Evolutionary conservation across 129 eudicot species (phyloP).

Genomic region (Deinandra increscens): DNA sequence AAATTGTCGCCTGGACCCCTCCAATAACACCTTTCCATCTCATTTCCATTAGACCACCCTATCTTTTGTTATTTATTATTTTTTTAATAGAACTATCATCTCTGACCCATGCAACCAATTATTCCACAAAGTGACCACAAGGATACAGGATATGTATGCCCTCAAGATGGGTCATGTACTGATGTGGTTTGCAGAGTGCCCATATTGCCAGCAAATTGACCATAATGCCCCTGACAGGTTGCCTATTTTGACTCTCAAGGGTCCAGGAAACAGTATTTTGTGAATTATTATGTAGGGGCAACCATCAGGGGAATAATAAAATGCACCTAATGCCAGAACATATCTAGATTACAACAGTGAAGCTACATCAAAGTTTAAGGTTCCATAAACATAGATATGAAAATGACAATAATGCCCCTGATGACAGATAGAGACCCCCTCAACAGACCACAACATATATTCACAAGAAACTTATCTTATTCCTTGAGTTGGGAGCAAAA

Average conservation of each 20-base stretch:
- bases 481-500: background rate
- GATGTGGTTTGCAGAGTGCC: constrained; percentile 4
- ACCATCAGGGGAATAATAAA: background rate
- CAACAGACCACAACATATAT: background rate
- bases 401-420: constrained; percentile 19
- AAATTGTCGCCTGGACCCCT: constrained; percentile 13
- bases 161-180: constrained; percentile 9
- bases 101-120: constrained; percentile 28
- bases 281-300: background rate
- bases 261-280: background rate
- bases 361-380: constrained; percentile 3
- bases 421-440: background rate
- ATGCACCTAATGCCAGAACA: constrained; percentile 8
- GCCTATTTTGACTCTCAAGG: constrained; percentile 2
- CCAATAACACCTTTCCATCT: constrained; percentile 11
- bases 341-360: background rate
- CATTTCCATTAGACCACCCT: constrained; percentile 22
- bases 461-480: background rate
- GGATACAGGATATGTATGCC: too few species aligned
- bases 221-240: constrained; percentile 13
- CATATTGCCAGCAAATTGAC: constrained; percentile 14
- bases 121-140: constrained; percentile 19
- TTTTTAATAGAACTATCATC: background rate
- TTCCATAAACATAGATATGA: background rate
- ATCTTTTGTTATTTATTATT: background rate